Evolutionary conservation across 2,329 filamentous ascomycete species (phyloP).

Genomic region (Neonectria hederae): DNA sequence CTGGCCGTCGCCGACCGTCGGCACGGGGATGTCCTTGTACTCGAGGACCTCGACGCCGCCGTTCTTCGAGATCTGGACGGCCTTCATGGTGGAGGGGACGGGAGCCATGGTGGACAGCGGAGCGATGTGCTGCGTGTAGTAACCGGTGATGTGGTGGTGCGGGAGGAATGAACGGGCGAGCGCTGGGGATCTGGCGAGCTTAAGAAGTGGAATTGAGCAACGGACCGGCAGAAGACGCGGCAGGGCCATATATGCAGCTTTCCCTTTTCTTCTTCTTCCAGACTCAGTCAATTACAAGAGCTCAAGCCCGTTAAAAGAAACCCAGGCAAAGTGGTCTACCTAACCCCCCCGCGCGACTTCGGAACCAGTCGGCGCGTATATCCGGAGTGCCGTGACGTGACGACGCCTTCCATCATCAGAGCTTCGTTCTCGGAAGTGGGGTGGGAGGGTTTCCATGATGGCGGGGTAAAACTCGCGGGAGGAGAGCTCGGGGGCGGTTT

Average conservation of each 20-base stretch:
- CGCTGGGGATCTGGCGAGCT: slow-evolving; percentile 14
- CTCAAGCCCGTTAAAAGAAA: neutral
- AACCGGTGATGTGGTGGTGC: slow-evolving; percentile 5
- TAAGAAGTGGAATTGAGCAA: slow-evolving; percentile 34
- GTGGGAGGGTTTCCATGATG: slow-evolving; percentile 34
- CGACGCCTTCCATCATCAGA: neutral
- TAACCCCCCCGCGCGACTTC: neutral
- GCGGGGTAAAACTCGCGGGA: slow-evolving; percentile 34
- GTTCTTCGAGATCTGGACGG: slow-evolving; percentile 70
- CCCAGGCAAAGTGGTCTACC: no score
- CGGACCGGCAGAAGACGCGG: slow-evolving; percentile 19
- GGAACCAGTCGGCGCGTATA: slow-evolving; percentile 17
- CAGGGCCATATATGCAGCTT: slow-evolving; percentile 28
- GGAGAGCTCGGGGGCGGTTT: neutral
- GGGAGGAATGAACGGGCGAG: slow-evolving; percentile 4
- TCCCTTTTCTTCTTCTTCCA: neutral
- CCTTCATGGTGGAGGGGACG: slow-evolving; percentile 76
- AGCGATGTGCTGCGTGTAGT: slow-evolving; percentile 18
- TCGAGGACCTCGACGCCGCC: slow-evolving; percentile 77
- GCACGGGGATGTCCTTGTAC: slow-evolving; percentile 75
- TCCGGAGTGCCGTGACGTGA: slow-evolving; percentile 1
- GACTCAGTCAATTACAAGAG: neutral
- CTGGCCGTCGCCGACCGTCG: slow-evolving; percentile 72
- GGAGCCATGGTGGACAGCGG: slow-evolving; percentile 70
- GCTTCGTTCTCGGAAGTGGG: slow-evolving; percentile 15